Percentiles rank a stretch among this genome's conserved stretches.
phyloP scores from a whole-genome alignment of 805 yeast genomes.

The Wickerhamiella azyma region DNA sequence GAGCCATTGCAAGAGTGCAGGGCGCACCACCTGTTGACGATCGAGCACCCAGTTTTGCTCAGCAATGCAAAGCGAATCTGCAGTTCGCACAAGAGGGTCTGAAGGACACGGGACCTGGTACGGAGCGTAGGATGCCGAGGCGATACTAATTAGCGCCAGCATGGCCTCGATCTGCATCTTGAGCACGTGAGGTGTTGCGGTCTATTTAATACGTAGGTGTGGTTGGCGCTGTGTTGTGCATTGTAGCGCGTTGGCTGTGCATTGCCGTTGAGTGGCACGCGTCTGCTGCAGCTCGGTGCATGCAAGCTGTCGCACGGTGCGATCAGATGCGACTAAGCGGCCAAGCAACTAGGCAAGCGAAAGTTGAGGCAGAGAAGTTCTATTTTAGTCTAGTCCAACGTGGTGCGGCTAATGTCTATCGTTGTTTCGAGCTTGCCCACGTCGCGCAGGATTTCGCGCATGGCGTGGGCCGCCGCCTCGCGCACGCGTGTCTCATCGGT shows the following conservation, averaged over 20 bases:
- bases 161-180: neutral
- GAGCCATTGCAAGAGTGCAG: neutral
- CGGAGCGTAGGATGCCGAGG: neutral
- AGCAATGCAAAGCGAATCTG: neutral
- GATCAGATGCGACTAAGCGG: too few relatives aligned
- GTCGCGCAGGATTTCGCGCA: conserved; percentile 19
- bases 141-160: neutral
- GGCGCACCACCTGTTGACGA: neutral
- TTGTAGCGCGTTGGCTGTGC: too few relatives aligned
- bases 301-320: too few relatives aligned
- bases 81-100: neutral
- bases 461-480: conserved; percentile 19
- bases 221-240: neutral
- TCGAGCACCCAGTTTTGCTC: neutral
- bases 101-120: neutral
- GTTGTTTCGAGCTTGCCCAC: conserved; percentile 27
- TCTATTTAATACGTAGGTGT: neutral
- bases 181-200: neutral
- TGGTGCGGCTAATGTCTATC: conserved; percentile 23
- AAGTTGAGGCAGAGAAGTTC: neutral
- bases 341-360: too few relatives aligned
- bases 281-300: too few relatives aligned
- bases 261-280: too few relatives aligned
- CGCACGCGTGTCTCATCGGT: conserved; percentile 25
- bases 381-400: conserved; percentile 3